Conservation (phyloP, 1,139 yeast genomes). For the Kodamaea alishanica region DNA sequence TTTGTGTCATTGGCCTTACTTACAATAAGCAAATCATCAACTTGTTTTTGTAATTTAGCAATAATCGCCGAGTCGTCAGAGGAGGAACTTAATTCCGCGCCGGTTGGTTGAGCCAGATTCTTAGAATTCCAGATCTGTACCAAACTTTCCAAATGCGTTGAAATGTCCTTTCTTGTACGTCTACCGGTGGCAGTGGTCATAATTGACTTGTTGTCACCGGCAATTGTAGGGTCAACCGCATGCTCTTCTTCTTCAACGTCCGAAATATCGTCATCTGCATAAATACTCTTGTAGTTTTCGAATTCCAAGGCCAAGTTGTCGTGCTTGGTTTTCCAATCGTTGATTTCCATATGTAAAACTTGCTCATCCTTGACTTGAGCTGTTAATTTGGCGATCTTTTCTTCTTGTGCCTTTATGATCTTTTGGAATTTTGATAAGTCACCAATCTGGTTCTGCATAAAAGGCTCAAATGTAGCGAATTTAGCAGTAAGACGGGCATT, state of each 20-base stretch:
- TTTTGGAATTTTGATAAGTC: constrained; percentile 53
- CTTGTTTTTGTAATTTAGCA: constrained; percentile 43
- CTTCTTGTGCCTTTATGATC: constrained; percentile 53
- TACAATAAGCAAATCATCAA: constrained; percentile 42
- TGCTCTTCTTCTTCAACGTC: constrained; percentile 26
- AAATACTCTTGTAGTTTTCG: constrained; percentile 37
- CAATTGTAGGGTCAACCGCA: constrained; percentile 11
- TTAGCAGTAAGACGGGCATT: constrained; percentile 40
- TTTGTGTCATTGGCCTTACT: constrained; percentile 37
- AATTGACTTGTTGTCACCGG: constrained; percentile 23
- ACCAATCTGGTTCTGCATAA: constrained; percentile 53
- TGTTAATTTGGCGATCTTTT: constrained; percentile 40
- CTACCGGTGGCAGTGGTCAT: constrained; percentile 23
- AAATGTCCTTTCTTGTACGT: constrained; percentile 32
- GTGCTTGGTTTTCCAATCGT: constrained; percentile 45
- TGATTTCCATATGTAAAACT: constrained; percentile 42
- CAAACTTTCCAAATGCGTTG: constrained; percentile 38
- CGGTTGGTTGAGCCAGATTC: constrained; percentile 9
- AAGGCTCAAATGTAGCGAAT: constrained; percentile 47
- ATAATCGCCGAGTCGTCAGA: constrained; percentile 21
- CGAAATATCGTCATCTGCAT: constrained; percentile 31
- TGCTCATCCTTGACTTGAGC: constrained; percentile 44
- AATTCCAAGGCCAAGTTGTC: constrained; percentile 46
- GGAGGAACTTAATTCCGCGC: constrained; percentile 3
- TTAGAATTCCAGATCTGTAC: constrained; percentile 34